Evolutionary conservation across 192 early-diverging fungal genomes (phyloP).

Genomic region (Coemansia sp.): DNA sequence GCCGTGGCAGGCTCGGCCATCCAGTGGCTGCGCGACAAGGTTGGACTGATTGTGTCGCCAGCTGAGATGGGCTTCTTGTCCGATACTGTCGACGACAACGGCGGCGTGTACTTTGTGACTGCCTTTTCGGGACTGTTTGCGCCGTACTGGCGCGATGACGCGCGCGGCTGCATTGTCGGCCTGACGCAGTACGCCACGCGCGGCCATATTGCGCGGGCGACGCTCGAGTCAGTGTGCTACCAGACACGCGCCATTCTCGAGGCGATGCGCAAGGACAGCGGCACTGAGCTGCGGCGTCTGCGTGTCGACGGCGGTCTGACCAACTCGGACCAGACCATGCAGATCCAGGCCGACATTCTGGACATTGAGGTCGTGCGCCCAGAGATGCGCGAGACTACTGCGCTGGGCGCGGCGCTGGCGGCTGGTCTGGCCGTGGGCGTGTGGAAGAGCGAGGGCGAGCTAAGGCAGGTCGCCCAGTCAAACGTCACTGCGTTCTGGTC

Average conservation of each 20-base stretch:
- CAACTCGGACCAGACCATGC: constrained; percentile 88
- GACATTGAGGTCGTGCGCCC: constrained; percentile 79
- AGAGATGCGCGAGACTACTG: constrained; percentile 87
- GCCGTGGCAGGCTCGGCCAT: constrained; percentile 89
- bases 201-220: constrained; percentile 82
- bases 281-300: constrained; percentile 65
- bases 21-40: constrained; percentile 86
- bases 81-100: constrained; percentile 66
- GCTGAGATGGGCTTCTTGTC: constrained; percentile 76
- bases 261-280: constrained; percentile 82
- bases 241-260: constrained; percentile 86
- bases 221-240: constrained; percentile 87
- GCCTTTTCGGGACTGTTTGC: constrained; percentile 93
- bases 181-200: constrained; percentile 86
- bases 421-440: constrained; percentile 75
- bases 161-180: constrained; percentile 81
- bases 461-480: constrained; percentile 58
- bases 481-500: constrained; percentile 54
- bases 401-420: constrained; percentile 87
- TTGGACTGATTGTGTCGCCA: constrained; percentile 74
- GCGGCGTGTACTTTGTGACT: constrained; percentile 93
- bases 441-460: constrained; percentile 59
- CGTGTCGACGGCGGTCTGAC: constrained; percentile 96
- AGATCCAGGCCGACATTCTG: constrained; percentile 85
- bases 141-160: constrained; percentile 92